Base-by-base conservation (phyloP, 2,329 filamentous ascomycete genomes). In the Claviceps purpurea region DNA sequence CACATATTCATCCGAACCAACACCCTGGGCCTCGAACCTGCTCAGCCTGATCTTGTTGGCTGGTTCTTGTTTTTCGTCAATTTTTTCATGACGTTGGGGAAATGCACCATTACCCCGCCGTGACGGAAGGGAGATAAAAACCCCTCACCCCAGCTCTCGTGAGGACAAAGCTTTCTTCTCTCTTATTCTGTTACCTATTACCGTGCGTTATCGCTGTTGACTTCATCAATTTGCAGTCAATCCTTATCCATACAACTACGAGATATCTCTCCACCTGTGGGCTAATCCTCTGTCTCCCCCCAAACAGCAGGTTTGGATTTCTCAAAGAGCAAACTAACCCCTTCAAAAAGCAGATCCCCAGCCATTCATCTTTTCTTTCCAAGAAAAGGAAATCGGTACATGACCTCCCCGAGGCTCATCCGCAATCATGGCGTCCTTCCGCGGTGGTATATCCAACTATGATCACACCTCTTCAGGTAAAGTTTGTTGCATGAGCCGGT, bases 401-500 rank as follows among this genome's bases (percentile, higher is more conserved):
- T 50, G 57, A 55, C 45, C 45, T 42, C 50, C 56, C 57, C 55
- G 34, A 50, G 53, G 45, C 46, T 55, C 51, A 54, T 52, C 56
- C 54, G 51, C 59, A 58, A 60, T 53, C 61, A 67, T 68, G 66
- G 60, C 60, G 51, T 58, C 65, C 63, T 68, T 66, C 58, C 53
- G 57, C 59, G 60, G 64, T 65, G 62, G 55, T 55, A 50, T 66
- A 60, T 69, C 65, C 66, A 67, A 57, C 59, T 52, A 60, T 66
- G 65, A 67, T 65, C 60, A 62, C 59, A 52, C 56, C 54, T 58
- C 58, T 60, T 68, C 64, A 70, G 68, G 69, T 72, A 72, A 70
- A 66, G 64, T 68, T 64, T 68, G 62, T 72, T 71, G 78, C 77
- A 77, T 83, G 79, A 76, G 77, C 79, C 79, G 79, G 79, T 83